Base-by-base conservation (phyloP, 495 filamentous ascomycete genomes). In the Xylaria nigripes region DNA sequence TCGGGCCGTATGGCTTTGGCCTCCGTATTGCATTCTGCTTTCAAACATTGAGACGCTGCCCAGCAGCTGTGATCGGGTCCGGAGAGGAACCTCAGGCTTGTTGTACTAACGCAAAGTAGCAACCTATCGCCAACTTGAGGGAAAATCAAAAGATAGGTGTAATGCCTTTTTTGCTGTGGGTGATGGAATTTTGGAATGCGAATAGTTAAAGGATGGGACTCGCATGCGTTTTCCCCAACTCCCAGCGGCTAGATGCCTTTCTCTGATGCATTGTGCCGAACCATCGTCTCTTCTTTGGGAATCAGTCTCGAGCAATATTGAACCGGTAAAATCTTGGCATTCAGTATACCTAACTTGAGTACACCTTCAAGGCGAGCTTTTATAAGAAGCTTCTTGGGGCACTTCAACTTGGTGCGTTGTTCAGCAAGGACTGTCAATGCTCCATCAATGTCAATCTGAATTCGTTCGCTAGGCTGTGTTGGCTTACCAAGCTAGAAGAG, bases 401-500 rank as follows among this genome's bases (percentile, higher is more conserved):
- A 13, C 36, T 4, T 36, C n/a, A 8, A 40, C 36, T 3, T 40
- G 36, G 32, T 12, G 32, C 15, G 16, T 13, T 40, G 36, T 18
- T 40, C 36, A 16, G n/a, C 4, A 2, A 16, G 2, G 36, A 40
- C n/a, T 40, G 36, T 18, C n/a, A n/a, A n/a, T 40, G 36, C 16
- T 19, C 18, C 18, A n/a, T 10, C 43, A 45, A 45, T 24, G 36
- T n/a, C n/a, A n/a, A 36, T 36, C 10, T 45, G 25, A 6, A 40
- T 12, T 3, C n/a, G 18, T 22, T 42, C 23, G 25, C 29, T 15
- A 45, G 44, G 46, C 40, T 45, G 56, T 45, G 50, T 18, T n/a
- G 27, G 48, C 51, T n/a, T 48, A 46, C 57, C 30, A 43, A 45
- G 49, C 59, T 32, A 61, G 25, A 56, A 52, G 45, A 44, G 50